Percentiles rank a stretch among this genome's conserved stretches.
phyloP scores from a whole-genome alignment of 331 rosid species.

The Spiraea crenata region DNA sequence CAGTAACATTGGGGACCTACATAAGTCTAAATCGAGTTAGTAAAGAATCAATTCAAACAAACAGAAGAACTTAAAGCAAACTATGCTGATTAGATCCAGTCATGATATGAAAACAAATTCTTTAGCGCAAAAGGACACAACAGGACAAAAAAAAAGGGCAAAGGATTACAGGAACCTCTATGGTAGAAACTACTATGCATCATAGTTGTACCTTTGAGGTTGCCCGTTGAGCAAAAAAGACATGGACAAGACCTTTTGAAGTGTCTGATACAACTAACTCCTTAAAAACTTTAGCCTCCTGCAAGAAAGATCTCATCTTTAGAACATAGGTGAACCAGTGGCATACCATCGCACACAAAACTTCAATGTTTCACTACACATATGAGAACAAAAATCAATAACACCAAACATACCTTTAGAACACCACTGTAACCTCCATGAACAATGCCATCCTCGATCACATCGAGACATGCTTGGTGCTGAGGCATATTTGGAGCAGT shows the following conservation, averaged over 20 bases:
- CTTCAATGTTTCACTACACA: neutral
- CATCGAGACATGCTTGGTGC: slow-evolving; percentile 85
- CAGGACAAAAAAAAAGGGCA: neutral
- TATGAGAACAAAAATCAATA: neutral
- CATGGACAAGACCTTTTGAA: slow-evolving; percentile 77
- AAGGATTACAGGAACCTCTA: neutral
- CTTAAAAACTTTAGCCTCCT: slow-evolving; percentile 83
- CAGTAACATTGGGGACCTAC: slow-evolving; percentile 90
- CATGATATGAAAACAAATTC: neutral
- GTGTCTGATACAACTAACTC: slow-evolving; percentile 68
- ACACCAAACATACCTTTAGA: slow-evolving; percentile 54
- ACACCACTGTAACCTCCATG: slow-evolving; percentile 96
- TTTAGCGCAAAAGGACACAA: slow-evolving; percentile 1
- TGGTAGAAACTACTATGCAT: slow-evolving; percentile 16
- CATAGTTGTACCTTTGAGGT: slow-evolving; percentile 68
- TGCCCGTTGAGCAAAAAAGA: slow-evolving; percentile 86
- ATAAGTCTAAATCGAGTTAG: slow-evolving; percentile 15
- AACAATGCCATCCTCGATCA: slow-evolving; percentile 78
- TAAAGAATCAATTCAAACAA: neutral
- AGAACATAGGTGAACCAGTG: slow-evolving; percentile 20
- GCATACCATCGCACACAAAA: neutral
- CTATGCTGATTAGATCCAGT: slow-evolving; percentile 1
- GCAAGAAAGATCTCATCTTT: slow-evolving; percentile 36
- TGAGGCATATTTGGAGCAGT: slow-evolving; percentile 92
- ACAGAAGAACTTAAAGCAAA: neutral